phyloP scores from a whole-genome alignment of 768 basidiomycete species.

The Naganishia antarctica region DNA sequence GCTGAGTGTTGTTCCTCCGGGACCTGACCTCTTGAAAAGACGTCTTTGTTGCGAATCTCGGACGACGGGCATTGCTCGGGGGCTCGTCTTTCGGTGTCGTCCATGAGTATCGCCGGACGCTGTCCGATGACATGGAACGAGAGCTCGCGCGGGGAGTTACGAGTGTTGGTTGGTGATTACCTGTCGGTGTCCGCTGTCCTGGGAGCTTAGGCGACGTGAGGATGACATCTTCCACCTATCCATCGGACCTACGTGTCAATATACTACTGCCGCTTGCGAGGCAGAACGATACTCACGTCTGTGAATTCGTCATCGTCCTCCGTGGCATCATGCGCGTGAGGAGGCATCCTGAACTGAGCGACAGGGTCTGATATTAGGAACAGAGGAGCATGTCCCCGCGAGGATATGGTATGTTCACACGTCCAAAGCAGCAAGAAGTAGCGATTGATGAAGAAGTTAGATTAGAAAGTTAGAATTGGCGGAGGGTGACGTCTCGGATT shows the following conservation, averaged over 20 bases:
- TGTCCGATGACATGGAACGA: not conserved
- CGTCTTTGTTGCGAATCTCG: not conserved
- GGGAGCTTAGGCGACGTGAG: not conserved
- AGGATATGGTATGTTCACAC: no score
- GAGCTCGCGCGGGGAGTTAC: not conserved
- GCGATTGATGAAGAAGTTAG: no score
- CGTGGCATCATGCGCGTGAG: not conserved
- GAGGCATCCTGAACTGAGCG: no score
- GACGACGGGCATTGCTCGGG: not conserved
- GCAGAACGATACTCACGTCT: not conserved
- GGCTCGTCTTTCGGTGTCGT: not conserved
- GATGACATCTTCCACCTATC: constrained; percentile 9
- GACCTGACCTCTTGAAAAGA: constrained; percentile 15
- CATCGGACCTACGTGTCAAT: not conserved
- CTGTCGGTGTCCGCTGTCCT: constrained; percentile 9
- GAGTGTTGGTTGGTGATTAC: not conserved
- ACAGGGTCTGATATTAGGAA: no score
- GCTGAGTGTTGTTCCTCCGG: not conserved
- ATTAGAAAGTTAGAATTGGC: no score
- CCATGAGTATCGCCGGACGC: constrained; percentile 1
- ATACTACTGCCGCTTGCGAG: not conserved
- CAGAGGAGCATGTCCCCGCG: no score
- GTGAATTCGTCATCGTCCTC: constrained; percentile 14
- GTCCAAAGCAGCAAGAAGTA: no score
- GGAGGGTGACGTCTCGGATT: no score